Percentiles rank a stretch among this genome's conserved stretches.
Evolutionary conservation across 352 stramenopile species (phyloP).

Genomic region (Aphanomyces astaci): DNA sequence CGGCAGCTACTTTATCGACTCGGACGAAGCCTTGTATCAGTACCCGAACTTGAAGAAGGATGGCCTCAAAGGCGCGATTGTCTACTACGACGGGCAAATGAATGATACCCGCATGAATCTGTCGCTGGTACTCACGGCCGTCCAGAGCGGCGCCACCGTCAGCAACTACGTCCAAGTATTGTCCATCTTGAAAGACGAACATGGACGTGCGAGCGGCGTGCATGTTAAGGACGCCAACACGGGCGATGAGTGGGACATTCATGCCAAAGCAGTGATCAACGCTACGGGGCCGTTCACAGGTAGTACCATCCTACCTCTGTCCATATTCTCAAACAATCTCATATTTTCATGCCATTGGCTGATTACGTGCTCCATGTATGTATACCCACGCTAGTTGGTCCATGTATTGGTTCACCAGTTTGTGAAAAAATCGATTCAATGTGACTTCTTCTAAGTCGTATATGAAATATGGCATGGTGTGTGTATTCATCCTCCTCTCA

Average conservation of each 20-base stretch:
- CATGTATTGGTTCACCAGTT: too few relatives aligned
- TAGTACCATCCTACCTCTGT: too few relatives aligned
- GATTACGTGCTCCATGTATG: too few relatives aligned
- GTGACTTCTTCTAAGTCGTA: too few relatives aligned
- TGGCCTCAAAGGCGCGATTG: constrained; percentile 87
- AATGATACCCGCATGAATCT: constrained; percentile 95
- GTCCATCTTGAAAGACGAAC: constrained; percentile 75
- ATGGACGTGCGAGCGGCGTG: constrained; percentile 79
- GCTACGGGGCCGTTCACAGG: constrained; percentile 92
- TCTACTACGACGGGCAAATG: constrained; percentile 89
- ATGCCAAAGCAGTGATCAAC: constrained; percentile 88
- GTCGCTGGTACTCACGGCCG: constrained; percentile 90
- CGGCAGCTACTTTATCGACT: constrained; percentile 84
- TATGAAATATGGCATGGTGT: too few relatives aligned
- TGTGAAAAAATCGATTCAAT: too few relatives aligned
- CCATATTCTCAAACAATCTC: too few relatives aligned
- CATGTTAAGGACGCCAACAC: constrained; percentile 85
- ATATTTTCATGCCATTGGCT: too few relatives aligned
- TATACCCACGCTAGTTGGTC: too few relatives aligned
- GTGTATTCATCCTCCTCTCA: too few relatives aligned
- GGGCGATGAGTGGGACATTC: constrained; percentile 85
- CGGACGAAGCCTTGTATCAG: constrained; percentile 88
- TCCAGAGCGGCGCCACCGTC: constrained; percentile 87
- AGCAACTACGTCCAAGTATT: constrained; percentile 89
- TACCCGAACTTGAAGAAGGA: constrained; percentile 92